Evolutionary conservation across 106 monocot genomes (phyloP), one percentile per base, ranked within the genome.

Genomic region (Allium sativum): DNA sequence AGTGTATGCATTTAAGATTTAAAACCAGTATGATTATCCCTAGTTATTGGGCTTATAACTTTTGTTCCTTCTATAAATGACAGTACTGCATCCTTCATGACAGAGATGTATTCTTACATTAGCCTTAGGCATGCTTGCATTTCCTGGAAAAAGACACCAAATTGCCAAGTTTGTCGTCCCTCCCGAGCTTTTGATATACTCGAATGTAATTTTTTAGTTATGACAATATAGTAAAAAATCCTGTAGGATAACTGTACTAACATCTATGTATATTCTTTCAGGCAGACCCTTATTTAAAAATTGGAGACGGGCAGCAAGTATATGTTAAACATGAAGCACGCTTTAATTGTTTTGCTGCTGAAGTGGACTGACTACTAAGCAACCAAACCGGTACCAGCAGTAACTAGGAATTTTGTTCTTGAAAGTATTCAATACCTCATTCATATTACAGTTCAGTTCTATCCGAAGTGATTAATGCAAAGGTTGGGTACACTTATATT

Each of bases 111-210:
- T 91, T 58, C 83, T 77, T 59, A 81, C 82, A 52, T 42, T 92
- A 62, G 76, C 98, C 22, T 66, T 53, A 15, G 72, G 70, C 40
- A 79, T 92, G 73, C 72, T 98, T 50, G 82, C 74, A 44, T 92
- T 88, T 88, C 77, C 78, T 12, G 98, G 82, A 64, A 98, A 81
- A 69, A 59, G 73, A 11, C 88, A 72, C 66, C 76, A 92, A 10
- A 80, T 98, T 58, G 59, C 71, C 52, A 80, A 83, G 47, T 63
- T 98, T 61, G 72, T 61, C 21, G 77, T 73, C 4, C 59, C 59
- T 2, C 70, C 84, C 8, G 82, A 80, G 12, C 48, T 55, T 20
- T 79, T 76, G 43, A 59, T 78, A 20, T 69, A 75, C 65, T 74
- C 22, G 45, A 53, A 78, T 69, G 96, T 96, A 78, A 87, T 61